Conservation (phyloP, 495 filamentous ascomycete species). For the Lepraria neglecta region DNA sequence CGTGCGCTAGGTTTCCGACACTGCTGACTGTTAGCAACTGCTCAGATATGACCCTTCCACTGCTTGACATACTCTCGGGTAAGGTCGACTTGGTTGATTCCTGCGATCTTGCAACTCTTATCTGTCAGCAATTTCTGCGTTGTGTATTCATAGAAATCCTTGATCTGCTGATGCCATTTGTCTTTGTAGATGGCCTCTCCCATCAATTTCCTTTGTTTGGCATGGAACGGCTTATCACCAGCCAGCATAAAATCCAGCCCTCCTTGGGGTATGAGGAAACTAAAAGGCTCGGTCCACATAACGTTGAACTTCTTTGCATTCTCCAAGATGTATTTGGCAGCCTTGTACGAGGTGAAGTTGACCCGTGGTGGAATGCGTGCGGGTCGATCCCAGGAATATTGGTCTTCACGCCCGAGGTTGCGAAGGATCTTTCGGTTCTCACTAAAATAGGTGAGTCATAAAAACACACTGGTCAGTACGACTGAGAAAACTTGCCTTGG, state of each 20-base stretch:
- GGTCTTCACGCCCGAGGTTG: conserved; percentile 58
- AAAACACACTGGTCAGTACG: neutral
- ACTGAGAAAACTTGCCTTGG: conserved; percentile 32
- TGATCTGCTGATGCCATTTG: conserved; percentile 46
- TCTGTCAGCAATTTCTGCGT: conserved; percentile 59
- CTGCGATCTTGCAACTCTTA: conserved; percentile 53
- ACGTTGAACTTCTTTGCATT: conserved; percentile 58
- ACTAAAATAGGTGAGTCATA: conserved; percentile 16
- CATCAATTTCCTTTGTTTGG: conserved; percentile 40
- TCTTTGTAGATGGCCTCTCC: conserved; percentile 42
- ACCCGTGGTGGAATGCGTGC: conserved; percentile 39
- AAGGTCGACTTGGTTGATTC: conserved; percentile 64
- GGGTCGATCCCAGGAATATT: conserved; percentile 68
- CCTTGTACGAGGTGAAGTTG: conserved; percentile 54
- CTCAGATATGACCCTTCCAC: neutral
- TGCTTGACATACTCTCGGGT: conserved; percentile 52
- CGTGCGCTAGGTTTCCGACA: conserved; percentile 65
- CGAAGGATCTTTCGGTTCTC: conserved; percentile 72
- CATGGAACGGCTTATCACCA: conserved; percentile 42
- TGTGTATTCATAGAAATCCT: conserved; percentile 53
- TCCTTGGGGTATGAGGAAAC: conserved; percentile 48
- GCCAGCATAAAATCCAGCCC: conserved; percentile 52
- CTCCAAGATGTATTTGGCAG: conserved; percentile 56
- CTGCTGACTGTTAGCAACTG: conserved; percentile 25
- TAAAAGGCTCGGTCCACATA: conserved; percentile 53